Conservation (phyloP, 2,329 filamentous ascomycete genomes). For the Phyllosticta citriasiana region DNA sequence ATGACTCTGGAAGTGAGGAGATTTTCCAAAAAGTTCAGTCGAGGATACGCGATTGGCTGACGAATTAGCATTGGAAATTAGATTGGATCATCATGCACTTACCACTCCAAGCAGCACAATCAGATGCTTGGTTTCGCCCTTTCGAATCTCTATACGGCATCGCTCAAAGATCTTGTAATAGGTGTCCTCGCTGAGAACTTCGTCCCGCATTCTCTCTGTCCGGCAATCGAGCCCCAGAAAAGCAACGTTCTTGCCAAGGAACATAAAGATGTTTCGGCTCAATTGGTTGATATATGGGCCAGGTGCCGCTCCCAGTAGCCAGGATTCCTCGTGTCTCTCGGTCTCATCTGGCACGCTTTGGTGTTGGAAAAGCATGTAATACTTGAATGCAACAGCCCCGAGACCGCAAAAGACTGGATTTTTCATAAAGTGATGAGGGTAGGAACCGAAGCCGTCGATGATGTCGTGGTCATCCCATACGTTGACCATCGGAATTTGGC, state of each 20-base stretch:
- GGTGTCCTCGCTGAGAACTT: slow-evolving; percentile 69
- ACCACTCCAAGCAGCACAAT: slow-evolving; percentile 76
- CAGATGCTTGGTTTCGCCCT: slow-evolving; percentile 79
- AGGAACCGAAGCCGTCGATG: slow-evolving; percentile 74
- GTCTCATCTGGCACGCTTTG: slow-evolving; percentile 78
- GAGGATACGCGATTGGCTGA: slow-evolving; percentile 37
- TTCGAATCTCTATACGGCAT: slow-evolving; percentile 69
- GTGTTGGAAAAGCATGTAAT: slow-evolving; percentile 97
- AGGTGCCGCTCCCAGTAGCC: slow-evolving; percentile 68
- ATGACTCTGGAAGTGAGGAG: slow-evolving; percentile 73
- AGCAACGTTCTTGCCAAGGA: slow-evolving; percentile 65
- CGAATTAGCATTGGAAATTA: not conserved
- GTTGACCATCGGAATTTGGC: slow-evolving; percentile 96
- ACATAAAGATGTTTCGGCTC: slow-evolving; percentile 79
- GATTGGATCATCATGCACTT: slow-evolving; percentile 23
- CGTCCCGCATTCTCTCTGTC: slow-evolving; percentile 77
- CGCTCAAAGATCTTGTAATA: slow-evolving; percentile 83
- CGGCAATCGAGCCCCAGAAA: slow-evolving; percentile 84
- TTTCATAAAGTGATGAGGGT: slow-evolving; percentile 83
- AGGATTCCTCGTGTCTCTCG: slow-evolving; percentile 76
- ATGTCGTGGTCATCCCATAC: slow-evolving; percentile 86
- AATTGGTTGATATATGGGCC: slow-evolving; percentile 86
- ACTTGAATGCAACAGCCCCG: slow-evolving; percentile 90
- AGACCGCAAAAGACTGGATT: slow-evolving; percentile 83
- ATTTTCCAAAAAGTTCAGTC: slow-evolving; percentile 51